Evolutionary conservation across 2,329 filamentous ascomycete species (phyloP).

Genomic region (Verticillium zaregamsianum): DNA sequence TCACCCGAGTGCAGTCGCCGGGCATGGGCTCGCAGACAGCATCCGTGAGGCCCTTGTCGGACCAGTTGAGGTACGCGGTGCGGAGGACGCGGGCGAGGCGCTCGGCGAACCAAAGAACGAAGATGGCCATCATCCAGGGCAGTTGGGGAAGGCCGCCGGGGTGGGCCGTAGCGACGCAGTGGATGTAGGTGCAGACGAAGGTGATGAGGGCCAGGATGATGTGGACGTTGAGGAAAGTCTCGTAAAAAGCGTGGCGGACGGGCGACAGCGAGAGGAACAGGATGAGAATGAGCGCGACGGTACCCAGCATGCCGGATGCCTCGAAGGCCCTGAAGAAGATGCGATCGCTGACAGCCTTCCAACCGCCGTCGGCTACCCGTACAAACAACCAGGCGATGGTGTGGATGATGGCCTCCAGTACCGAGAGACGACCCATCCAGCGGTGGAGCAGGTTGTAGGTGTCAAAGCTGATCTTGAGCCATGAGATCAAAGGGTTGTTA

Average conservation of each 20-base stretch:
- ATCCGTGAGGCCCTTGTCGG: slow-evolving; percentile 52
- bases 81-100: slow-evolving; percentile 59
- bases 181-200: slow-evolving; percentile 72
- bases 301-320: slow-evolving; percentile 58
- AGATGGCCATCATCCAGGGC: slow-evolving; percentile 68
- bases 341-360: slow-evolving; percentile 49
- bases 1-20: slow-evolving; percentile 67
- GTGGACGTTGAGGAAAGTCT: slow-evolving; percentile 88
- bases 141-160: slow-evolving; percentile 66
- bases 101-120: slow-evolving; percentile 75
- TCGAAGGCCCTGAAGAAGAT: slow-evolving; percentile 61
- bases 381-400: slow-evolving; percentile 71
- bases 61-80: slow-evolving; percentile 64
- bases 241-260: slow-evolving; percentile 91
- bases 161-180: slow-evolving; percentile 64
- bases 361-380: slow-evolving; percentile 61
- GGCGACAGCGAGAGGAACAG: slow-evolving; percentile 70
- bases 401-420: slow-evolving; percentile 65
- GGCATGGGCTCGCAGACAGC: slow-evolving; percentile 65
- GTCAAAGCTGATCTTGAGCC: slow-evolving; percentile 88
- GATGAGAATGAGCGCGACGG: slow-evolving; percentile 59
- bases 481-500: slow-evolving; percentile 84
- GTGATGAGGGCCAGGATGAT: slow-evolving; percentile 67
- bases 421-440: slow-evolving; percentile 74
- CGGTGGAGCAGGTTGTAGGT: slow-evolving; percentile 77